A percentile compares a stretch with the other conserved stretches of the same genome.
Evolutionary conservation across 2,329 filamentous ascomycete species (phyloP).

Genomic region (Colletotrichum orchidophilum): DNA sequence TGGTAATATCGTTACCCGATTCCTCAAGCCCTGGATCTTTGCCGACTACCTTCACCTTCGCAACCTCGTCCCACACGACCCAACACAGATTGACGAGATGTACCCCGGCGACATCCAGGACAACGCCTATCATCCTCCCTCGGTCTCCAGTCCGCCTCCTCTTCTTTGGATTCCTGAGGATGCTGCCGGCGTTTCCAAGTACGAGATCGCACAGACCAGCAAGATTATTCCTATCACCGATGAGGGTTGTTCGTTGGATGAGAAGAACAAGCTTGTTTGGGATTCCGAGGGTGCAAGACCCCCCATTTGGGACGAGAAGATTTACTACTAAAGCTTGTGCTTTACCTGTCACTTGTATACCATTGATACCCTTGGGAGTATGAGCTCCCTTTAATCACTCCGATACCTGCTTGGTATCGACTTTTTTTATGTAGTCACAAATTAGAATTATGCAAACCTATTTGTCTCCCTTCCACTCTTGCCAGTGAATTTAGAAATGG

Average conservation of each 20-base stretch:
- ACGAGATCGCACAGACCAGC: constrained; percentile 79
- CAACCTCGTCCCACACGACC: constrained; percentile 70
- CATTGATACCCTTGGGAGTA: constrained; percentile 32
- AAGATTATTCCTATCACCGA: constrained; percentile 83
- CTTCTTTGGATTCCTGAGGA: constrained; percentile 89
- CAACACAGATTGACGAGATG: constrained; percentile 56
- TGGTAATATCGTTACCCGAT: constrained; percentile 70
- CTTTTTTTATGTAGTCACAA: constrained; percentile 13
- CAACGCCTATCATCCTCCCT: constrained; percentile 79
- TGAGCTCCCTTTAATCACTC: constrained; percentile 17
- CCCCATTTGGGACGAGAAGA: constrained; percentile 56
- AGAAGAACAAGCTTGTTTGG: constrained; percentile 64
- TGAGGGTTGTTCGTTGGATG: constrained; percentile 75
- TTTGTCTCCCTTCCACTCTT: background rate
- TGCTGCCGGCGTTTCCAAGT: constrained; percentile 75
- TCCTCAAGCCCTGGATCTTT: constrained; percentile 82
- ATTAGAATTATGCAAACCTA: background rate
- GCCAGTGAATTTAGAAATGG: too few relatives aligned
- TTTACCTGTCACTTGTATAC: constrained; percentile 10
- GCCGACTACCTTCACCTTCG: constrained; percentile 77
- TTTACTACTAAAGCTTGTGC: constrained; percentile 48
- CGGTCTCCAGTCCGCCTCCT: constrained; percentile 69
- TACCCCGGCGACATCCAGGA: constrained; percentile 71
- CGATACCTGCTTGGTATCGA: background rate
- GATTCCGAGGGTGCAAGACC: constrained; percentile 52